Percentiles rank a stretch among this genome's conserved stretches.
Conservation (phyloP, 208 protist genomes). For the Trypanosoma cruzi region DNA sequence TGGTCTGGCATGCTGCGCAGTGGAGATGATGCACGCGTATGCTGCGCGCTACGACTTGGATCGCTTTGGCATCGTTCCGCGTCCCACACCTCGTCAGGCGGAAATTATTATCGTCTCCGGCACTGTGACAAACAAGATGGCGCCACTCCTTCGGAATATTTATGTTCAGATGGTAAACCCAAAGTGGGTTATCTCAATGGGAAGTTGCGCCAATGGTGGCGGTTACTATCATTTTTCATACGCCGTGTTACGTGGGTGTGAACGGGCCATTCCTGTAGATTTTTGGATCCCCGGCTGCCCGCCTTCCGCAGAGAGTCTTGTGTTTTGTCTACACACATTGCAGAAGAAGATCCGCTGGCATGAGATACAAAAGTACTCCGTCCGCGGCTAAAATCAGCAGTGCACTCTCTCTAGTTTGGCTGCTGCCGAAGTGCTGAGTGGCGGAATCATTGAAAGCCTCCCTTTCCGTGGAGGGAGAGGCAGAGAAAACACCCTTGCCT, state of each 20-base stretch:
- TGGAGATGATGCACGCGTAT: conserved; percentile 98
- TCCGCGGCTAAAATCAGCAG: conserved; percentile 49
- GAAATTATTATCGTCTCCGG: conserved; percentile 99
- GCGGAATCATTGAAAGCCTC: too few relatives aligned
- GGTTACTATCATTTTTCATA: conserved; percentile 99
- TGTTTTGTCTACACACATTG: conserved; percentile 92
- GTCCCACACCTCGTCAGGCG: conserved; percentile 95
- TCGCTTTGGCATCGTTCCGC: conserved; percentile 97
- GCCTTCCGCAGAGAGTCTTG: conserved; percentile 94
- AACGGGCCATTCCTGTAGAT: conserved; percentile 98
- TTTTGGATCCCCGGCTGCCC: conserved; percentile 99
- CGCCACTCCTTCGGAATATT: conserved; percentile 97
- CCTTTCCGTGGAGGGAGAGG: too few relatives aligned
- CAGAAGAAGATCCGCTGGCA: conserved; percentile 95
- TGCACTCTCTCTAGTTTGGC: neutral
- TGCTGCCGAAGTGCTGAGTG: neutral
- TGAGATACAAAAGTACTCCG: conserved; percentile 92
- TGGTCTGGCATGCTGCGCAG: conserved; percentile 97
- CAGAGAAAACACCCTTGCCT: neutral
- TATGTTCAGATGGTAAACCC: conserved; percentile 98
- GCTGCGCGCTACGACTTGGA: conserved; percentile 97
- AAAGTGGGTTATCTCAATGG: conserved; percentile 95
- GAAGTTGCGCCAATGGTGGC: conserved; percentile 98
- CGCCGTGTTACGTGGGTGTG: conserved; percentile 96
- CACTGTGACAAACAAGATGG: conserved; percentile 99